These are phyloP conservation scores for Penicillium frequentans DNA, from an alignment of 2,329 filamentous ascomycete species.

Conservation along the genomic window DNA sequence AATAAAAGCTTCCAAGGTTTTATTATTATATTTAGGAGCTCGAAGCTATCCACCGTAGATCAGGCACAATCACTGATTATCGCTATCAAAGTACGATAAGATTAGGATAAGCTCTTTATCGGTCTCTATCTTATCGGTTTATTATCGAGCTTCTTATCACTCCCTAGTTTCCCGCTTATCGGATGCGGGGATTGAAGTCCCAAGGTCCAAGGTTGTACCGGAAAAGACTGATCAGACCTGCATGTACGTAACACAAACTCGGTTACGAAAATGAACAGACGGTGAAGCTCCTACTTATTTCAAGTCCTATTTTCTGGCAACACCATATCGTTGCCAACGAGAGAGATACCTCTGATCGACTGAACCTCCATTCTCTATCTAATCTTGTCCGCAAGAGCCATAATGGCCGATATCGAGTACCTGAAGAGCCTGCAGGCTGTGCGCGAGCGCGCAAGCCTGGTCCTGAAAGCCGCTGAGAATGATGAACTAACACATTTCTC, in stretches of 20 bases:
- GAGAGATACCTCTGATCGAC: neutral
- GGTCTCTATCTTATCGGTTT: neutral
- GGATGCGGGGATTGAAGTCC: neutral
- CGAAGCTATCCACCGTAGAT: neutral
- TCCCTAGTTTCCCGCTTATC: neutral
- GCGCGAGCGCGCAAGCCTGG: conserved; percentile 26
- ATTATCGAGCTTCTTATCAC: neutral
- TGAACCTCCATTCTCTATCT: neutral
- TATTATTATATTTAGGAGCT: neutral
- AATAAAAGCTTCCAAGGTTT: neutral
- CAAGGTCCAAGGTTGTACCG: neutral
- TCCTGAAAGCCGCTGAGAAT: conserved; percentile 38
- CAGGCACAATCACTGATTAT: neutral
- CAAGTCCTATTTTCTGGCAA: neutral
- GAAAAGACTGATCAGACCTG: neutral
- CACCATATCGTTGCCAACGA: neutral
- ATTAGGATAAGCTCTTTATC: neutral
- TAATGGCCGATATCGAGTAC: conserved; percentile 25
- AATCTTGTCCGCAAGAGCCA: neutral
- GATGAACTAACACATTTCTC: conserved; percentile 46
- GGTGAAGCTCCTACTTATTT: neutral
- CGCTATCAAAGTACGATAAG: neutral
- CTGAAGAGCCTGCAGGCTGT: conserved; percentile 31
- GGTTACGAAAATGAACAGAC: neutral
- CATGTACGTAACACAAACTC: neutral